Conservation (phyloP, 345 rosid genomes). For the Citrus cavaleriei region DNA sequence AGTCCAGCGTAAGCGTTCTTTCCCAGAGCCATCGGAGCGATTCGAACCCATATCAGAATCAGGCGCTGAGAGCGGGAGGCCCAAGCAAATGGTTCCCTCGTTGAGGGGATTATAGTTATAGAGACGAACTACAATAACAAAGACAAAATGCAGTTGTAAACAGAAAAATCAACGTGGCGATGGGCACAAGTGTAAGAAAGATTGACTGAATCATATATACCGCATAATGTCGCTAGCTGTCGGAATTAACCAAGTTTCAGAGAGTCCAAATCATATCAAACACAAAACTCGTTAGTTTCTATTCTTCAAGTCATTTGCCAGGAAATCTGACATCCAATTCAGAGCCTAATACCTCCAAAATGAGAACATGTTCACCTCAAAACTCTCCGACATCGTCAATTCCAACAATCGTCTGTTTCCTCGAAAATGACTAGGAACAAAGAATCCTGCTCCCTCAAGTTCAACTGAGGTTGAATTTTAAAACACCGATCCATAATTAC, state of each 20-base stretch:
- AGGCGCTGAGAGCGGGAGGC: neutral
- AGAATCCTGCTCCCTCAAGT: neutral
- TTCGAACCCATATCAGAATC: slow-evolving; percentile 23
- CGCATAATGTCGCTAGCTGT: slow-evolving; percentile 10
- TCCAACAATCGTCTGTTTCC: neutral
- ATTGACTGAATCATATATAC: slow-evolving; percentile 8
- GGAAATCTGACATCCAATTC: slow-evolving; percentile 9
- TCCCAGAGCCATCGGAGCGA: slow-evolving; percentile 31
- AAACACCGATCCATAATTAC: neutral
- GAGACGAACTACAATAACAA: neutral
- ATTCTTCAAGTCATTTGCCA: slow-evolving; percentile 10
- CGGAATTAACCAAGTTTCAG: slow-evolving; percentile 1
- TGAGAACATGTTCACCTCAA: neutral
- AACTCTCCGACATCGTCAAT: neutral
- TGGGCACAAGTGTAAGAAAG: slow-evolving; percentile 19
- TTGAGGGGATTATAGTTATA: slow-evolving; percentile 13
- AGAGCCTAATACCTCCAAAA: neutral
- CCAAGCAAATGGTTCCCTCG: neutral
- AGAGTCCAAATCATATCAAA: slow-evolving; percentile 13
- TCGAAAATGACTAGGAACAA: neutral
- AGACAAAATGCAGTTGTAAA: slow-evolving; percentile 6
- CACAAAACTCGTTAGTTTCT: neutral
- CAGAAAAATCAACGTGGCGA: slow-evolving; percentile 14
- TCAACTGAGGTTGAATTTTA: neutral
- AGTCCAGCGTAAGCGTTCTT: slow-evolving; percentile 50